Conservation (phyloP, 768 basidiomycete genomes). For the Chalciporus sphaerocephalus region DNA sequence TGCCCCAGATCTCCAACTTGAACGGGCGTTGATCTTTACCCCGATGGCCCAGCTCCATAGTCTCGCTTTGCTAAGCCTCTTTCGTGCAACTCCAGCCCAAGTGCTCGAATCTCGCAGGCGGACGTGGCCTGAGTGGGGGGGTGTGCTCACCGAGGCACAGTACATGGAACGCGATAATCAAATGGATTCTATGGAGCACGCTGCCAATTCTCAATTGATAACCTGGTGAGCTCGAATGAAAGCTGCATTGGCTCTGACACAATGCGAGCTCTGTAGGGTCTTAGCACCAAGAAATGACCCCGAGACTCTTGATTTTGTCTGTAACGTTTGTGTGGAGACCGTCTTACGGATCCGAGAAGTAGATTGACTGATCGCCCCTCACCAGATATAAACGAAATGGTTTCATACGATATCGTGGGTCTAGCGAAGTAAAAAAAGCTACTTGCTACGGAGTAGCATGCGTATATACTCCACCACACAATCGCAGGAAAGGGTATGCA, state of each 20-base stretch:
- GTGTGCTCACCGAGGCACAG: conserved; percentile 38
- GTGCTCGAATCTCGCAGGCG: conserved; percentile 36
- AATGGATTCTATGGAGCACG: conserved; percentile 42
- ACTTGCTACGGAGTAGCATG: conserved; percentile 50
- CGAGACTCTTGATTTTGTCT: conserved; percentile 47
- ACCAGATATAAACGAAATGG: conserved; percentile 33
- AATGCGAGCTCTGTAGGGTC: conserved; percentile 37
- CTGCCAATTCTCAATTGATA: conserved; percentile 40
- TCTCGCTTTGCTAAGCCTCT: conserved; percentile 34
- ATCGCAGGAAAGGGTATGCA: conserved; percentile 53
- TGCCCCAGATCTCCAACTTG: neutral
- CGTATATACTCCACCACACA: conserved; percentile 47
- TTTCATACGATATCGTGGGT: conserved; percentile 24
- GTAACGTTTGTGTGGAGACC: conserved; percentile 43
- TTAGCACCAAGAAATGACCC: conserved; percentile 50
- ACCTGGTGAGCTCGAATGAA: conserved; percentile 39
- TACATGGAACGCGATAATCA: conserved; percentile 41
- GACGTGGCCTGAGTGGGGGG: conserved; percentile 41
- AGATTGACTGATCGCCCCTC: neutral
- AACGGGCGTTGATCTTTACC: neutral
- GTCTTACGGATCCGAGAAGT: neutral
- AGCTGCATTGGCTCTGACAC: neutral
- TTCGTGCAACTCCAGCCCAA: conserved; percentile 47
- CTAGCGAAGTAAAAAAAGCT: conserved; percentile 28
- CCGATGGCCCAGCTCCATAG: neutral